Conservation (phyloP, 2,329 filamentous ascomycete genomes). For the Cordyceps pruinosa region DNA sequence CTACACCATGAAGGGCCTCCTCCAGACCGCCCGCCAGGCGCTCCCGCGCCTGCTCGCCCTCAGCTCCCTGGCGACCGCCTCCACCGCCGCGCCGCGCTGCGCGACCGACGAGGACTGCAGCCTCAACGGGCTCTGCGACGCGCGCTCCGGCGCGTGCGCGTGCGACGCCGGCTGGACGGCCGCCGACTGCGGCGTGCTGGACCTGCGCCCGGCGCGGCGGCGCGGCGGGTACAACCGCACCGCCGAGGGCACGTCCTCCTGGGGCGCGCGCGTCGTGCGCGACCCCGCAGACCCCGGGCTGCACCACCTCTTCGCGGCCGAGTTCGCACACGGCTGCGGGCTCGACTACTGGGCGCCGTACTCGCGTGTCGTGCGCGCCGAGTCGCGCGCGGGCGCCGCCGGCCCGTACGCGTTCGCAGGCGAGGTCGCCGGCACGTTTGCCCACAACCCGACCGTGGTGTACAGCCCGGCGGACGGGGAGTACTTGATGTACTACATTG, state of each 20-base stretch:
- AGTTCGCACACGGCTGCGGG: slow-evolving; percentile 39
- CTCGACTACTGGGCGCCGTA: slow-evolving; percentile 41
- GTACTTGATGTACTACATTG: slow-evolving; percentile 41
- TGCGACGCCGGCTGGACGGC: slow-evolving; percentile 39
- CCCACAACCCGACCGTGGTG: slow-evolving; percentile 39
- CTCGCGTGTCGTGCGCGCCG: slow-evolving; percentile 38
- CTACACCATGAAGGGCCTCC: slow-evolving; percentile 1
- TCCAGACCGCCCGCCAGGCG: neutral
- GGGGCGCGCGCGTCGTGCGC: slow-evolving; percentile 40
- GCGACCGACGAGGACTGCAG: slow-evolving; percentile 24
- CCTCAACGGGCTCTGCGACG: slow-evolving; percentile 24
- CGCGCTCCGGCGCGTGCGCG: slow-evolving; percentile 12
- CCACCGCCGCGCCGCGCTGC: slow-evolving; percentile 12
- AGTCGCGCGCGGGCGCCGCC: slow-evolving; percentile 34
- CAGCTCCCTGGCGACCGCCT: neutral
- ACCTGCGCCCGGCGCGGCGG: slow-evolving; percentile 34
- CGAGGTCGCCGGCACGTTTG: slow-evolving; percentile 34
- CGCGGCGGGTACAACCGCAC: slow-evolving; percentile 41
- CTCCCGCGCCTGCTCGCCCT: neutral
- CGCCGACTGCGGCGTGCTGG: slow-evolving; percentile 36
- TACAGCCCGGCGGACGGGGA: slow-evolving; percentile 37
- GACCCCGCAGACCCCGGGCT: slow-evolving; percentile 30
- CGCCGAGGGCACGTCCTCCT: slow-evolving; percentile 35
- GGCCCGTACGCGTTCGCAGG: slow-evolving; percentile 38
- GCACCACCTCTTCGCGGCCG: slow-evolving; percentile 39